Conservation (phyloP, 345 rosid species). For the Rhodamnia rubescens region DNA sequence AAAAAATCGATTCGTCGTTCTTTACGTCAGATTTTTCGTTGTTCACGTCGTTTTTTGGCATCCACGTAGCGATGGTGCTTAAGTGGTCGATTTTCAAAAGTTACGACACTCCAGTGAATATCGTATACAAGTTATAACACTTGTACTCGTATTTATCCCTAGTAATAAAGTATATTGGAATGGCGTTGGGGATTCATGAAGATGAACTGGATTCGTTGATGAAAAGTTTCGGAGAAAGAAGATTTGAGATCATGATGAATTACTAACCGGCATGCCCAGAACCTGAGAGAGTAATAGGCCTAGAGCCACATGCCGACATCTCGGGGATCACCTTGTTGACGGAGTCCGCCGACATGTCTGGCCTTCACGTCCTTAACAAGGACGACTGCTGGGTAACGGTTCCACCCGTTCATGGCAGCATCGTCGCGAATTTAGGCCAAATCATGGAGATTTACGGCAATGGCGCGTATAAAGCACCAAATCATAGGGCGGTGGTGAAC, state of each 20-base stretch:
- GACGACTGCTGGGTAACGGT: slow-evolving; percentile 5
- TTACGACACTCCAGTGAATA: too few species aligned
- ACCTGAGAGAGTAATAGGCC: slow-evolving; percentile 1
- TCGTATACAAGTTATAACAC: too few species aligned
- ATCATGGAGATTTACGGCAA: slow-evolving; percentile 15
- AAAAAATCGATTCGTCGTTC: too few species aligned
- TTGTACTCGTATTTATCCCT: too few species aligned
- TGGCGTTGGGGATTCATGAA: slow-evolving; percentile 3
- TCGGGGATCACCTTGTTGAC: slow-evolving; percentile 9
- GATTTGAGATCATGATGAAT: slow-evolving; percentile 1
- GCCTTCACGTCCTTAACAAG: slow-evolving; percentile 7
- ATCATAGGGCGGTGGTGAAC: slow-evolving; percentile 11
- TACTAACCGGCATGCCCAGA: slow-evolving; percentile 12
- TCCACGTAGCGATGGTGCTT: too few species aligned
- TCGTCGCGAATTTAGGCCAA: slow-evolving; percentile 14
- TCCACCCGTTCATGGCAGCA: slow-evolving; percentile 1
- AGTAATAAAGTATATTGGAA: slow-evolving; percentile 8
- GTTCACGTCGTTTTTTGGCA: too few species aligned
- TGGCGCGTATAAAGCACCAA: slow-evolving; percentile 6
- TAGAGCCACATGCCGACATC: slow-evolving; percentile 6
- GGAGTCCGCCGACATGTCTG: slow-evolving; percentile 1
- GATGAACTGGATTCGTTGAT: background rate
- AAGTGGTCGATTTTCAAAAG: too few species aligned
- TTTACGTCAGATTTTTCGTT: too few species aligned
- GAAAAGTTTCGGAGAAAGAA: slow-evolving; percentile 4